Evolutionary conservation across 2,329 filamentous ascomycete species (phyloP).

Genomic region (Colletotrichum magnum): DNA sequence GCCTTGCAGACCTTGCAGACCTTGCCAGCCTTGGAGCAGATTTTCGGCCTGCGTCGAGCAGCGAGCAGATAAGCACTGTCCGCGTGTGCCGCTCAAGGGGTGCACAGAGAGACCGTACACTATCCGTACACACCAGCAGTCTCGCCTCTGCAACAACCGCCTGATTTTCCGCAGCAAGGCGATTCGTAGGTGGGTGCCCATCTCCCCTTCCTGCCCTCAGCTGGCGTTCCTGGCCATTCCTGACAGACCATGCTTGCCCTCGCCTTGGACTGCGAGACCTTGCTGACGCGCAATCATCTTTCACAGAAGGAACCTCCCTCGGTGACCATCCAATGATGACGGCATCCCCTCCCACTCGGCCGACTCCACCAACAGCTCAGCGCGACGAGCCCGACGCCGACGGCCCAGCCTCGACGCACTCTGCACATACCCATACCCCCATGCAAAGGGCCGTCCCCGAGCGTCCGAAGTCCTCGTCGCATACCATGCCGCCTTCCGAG

Average conservation of each 20-base stretch:
- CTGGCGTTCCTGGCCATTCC: slow-evolving; percentile 19
- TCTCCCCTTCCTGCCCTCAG: slow-evolving; percentile 24
- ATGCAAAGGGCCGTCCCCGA: slow-evolving; percentile 30
- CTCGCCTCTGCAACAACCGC: slow-evolving; percentile 21
- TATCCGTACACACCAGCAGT: slow-evolving; percentile 14
- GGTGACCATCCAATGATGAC: slow-evolving; percentile 33
- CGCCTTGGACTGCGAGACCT: slow-evolving; percentile 7
- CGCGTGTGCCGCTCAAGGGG: slow-evolving; percentile 19
- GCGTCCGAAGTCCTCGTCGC: slow-evolving; percentile 19
- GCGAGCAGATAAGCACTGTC: slow-evolving; percentile 24
- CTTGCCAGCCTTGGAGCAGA: slow-evolving; percentile 18
- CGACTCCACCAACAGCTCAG: slow-evolving; percentile 36
- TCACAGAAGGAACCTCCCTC: slow-evolving; percentile 7
- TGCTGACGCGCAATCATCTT: slow-evolving; percentile 29
- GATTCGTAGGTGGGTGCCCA: slow-evolving; percentile 37
- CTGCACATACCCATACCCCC: slow-evolving; percentile 20
- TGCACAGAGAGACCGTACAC: slow-evolving; percentile 21
- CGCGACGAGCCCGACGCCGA: slow-evolving; percentile 32
- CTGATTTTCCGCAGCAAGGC: slow-evolving; percentile 22
- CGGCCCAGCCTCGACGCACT: slow-evolving; percentile 16
- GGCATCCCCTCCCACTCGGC: slow-evolving; percentile 34
- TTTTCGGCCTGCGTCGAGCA: slow-evolving; percentile 18
- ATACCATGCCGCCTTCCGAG: slow-evolving; percentile 31
- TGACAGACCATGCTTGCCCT: slow-evolving; percentile 12
- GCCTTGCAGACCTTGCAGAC: slow-evolving; percentile 29